Evolutionary conservation across 169 alveolate species (phyloP).

Genomic region (Cryptosporidium sp.): DNA sequence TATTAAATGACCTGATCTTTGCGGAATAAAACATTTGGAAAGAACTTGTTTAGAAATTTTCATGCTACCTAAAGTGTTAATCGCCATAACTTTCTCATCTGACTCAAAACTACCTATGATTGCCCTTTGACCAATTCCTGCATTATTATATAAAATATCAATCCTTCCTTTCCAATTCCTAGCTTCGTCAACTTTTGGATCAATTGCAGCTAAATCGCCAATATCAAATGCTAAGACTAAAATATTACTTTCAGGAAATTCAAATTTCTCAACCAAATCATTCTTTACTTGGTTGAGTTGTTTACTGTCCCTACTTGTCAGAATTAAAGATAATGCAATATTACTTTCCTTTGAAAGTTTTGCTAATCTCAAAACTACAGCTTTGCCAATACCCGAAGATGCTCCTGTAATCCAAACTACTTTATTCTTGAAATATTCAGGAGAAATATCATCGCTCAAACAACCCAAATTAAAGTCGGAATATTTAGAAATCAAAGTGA

Average conservation of each 20-base stretch:
- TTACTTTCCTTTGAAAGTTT: slow-evolving; percentile 18
- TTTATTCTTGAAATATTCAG: slow-evolving; percentile 37
- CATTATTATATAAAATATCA: slow-evolving; percentile 53
- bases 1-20: slow-evolving; percentile 66
- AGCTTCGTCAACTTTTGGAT: slow-evolving; percentile 47
- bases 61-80: slow-evolving; percentile 37
- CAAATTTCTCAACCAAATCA: slow-evolving; percentile 6
- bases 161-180: slow-evolving; percentile 57
- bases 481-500: slow-evolving; percentile 30
- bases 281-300: slow-evolving; percentile 35
- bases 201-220: slow-evolving; percentile 23
- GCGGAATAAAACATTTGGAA: slow-evolving; percentile 60
- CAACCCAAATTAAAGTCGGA: slow-evolving; percentile 71
- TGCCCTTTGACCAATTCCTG: slow-evolving; percentile 63
- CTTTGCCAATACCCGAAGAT: slow-evolving; percentile 66
- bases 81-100: slow-evolving; percentile 48
- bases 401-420: slow-evolving; percentile 73
- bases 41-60: slow-evolving; percentile 35
- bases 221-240: slow-evolving; percentile 37
- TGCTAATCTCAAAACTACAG: slow-evolving; percentile 30
- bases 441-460: slow-evolving; percentile 19
- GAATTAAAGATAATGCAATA: slow-evolving; percentile 14
- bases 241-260: slow-evolving; percentile 37
- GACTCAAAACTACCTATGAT: slow-evolving; percentile 53
- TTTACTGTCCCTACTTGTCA: slow-evolving; percentile 22